Base-by-base conservation (phyloP, 768 basidiomycete genomes). In the Leccinum uliginosum region DNA sequence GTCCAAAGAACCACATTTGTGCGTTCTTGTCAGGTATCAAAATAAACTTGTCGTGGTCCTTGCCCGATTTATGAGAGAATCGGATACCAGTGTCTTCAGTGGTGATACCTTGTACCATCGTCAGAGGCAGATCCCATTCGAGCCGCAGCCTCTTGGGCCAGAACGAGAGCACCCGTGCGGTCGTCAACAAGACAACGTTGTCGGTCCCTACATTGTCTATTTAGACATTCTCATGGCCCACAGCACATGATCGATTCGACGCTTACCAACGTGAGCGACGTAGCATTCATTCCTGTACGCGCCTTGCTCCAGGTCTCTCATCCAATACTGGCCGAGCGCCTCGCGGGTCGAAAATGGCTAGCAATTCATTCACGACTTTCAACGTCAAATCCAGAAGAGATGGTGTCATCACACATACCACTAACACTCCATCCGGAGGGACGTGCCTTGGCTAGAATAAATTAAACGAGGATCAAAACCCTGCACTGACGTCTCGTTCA, bases 251-350 rank as follows among this genome's bases (percentile, higher is more conserved):
- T 4, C n/a, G 38, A n/a, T 40, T 27, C 24, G 17, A 38, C 17
- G 65, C 85, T 67, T 68, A 93, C 92, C 86, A 59, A 96, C 86
- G 65, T 98, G 96, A 5, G 95, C 96, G 50, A 98, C 87, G 67
- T 98, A 98, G 27, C 75, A 75, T 66, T 98, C 94, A 58, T 80
- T 76, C 57, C 92, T 83, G 71, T 88, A 98, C 15, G 83, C 79
- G 10, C 96, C 97, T 56, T 91, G 85, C 61, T 94, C 92, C 15
- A 98, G 73, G 67, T 98, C 96, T 73, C 85, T 91, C 80, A 98
- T 87, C 96, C 97, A 98, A 64, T 88, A 92, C 72, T 98, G 97
- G 6, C 97, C 97, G 8, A 91, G 74, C 0, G 95, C 92, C 70
- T 97, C 95, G 6, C 94, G 86, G 34, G 83, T 81, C 50, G 91